phyloP scores from a whole-genome alignment of 2,329 filamentous ascomycete genomes.

The Cercospora brassicicola region DNA sequence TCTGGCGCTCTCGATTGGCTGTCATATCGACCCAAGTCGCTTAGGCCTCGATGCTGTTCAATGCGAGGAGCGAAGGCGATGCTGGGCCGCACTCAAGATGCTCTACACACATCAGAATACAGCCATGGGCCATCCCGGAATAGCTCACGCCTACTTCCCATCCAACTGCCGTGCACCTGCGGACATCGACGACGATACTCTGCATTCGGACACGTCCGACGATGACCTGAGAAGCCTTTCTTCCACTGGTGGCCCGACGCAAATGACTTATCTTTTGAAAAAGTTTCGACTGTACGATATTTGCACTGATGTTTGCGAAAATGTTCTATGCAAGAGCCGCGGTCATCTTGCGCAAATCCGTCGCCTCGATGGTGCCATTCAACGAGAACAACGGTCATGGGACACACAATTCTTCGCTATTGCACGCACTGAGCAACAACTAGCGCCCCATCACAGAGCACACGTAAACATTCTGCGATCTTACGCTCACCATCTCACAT shows the following conservation, averaged over 20 bases:
- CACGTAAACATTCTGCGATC: constrained; percentile 4
- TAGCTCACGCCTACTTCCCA: neutral
- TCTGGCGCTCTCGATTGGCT: constrained; percentile 1
- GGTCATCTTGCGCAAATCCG: neutral
- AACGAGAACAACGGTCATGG: neutral
- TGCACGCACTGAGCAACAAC: neutral
- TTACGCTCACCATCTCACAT: neutral
- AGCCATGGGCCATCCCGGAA: neutral
- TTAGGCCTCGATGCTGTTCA: neutral
- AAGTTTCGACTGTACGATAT: constrained; percentile 8
- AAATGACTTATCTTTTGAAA: constrained; percentile 5
- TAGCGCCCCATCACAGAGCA: neutral
- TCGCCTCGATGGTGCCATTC: neutral
- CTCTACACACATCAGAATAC: constrained; percentile 6
- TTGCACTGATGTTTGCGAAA: constrained; percentile 1
- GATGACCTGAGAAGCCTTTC: neutral
- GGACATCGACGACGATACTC: neutral
- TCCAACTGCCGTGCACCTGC: neutral
- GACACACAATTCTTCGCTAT: neutral
- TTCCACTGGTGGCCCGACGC: neutral
- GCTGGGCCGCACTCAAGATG: constrained; percentile 9
- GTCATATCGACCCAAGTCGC: constrained; percentile 3
- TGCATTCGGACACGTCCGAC: neutral
- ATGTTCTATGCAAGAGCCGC: neutral
- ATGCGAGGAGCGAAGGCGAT: constrained; percentile 2